Base-by-base conservation (phyloP, 2,329 filamentous ascomycete species). In the Mycosphaerella sp. region DNA sequence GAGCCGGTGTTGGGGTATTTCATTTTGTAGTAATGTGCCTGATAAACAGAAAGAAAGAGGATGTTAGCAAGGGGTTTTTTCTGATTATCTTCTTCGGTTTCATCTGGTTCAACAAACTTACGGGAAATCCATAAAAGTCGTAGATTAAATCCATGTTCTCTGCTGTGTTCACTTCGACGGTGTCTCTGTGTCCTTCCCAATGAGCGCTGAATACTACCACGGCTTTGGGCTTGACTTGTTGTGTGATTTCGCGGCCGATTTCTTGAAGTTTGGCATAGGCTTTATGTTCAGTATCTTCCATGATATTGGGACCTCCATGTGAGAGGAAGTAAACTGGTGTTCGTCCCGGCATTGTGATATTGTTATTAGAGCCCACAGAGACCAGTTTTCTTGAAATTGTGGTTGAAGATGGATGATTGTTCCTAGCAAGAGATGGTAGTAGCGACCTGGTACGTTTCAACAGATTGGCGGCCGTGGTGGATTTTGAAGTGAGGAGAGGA, bases 151-250 rank as follows among this genome's bases (percentile, higher is more conserved):
- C 79, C 3, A 78, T 81, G n/a, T 75, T 70, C 50, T 80, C 80
- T 2, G 79, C 81, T 7, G 77, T 79, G 65, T 87, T 88, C 59
- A 88, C 76, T 61, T 84, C 73, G 55, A 88, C 77, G 3, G 71
- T 74, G 59, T 76, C 71, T 35, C 69, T 68, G 64, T 70, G 41
- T 6, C 76, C 81, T 69, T 87, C 82, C 86, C 86, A 89, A 67
- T 90, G 86, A 1, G 85, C 86, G 0, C 85, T 88, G 64, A 90
- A 84, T 21, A 89, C 82, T 1, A 89, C 80, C 13, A 89, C 77
- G 1, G 85, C 86, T 55, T 79, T 82, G 1, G 86, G 86, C 61
- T 82, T 84, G 39, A 88, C 79, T 55, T 80, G 79, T 25, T 78
- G 72, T 0, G 84, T 87, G 64, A 89, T 87, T 61, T 89, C 85